phyloP scores from a whole-genome alignment of 225 moss, liverwort and hornwort genomes.

The Climacium dendroides region DNA sequence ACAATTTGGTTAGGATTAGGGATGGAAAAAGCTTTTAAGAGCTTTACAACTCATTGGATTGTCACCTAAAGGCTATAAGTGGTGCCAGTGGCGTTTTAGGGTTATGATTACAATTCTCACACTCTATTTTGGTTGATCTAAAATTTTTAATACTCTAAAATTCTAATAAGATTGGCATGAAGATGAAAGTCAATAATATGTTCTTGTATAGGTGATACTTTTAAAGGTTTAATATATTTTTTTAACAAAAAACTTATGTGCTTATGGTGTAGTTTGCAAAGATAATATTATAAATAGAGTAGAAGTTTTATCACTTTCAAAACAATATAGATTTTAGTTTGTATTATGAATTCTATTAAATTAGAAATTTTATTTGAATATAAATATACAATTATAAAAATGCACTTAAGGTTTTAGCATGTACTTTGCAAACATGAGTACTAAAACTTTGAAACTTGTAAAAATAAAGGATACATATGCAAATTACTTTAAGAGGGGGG shows the following conservation, averaged over 20 bases:
- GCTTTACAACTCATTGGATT: too few relatives aligned
- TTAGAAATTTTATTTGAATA: neutral
- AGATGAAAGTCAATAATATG: neutral
- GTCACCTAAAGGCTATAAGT: too few relatives aligned
- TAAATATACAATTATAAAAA: neutral
- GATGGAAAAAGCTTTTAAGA: too few relatives aligned
- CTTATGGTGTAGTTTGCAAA: neutral
- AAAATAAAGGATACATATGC: rapidly evolving
- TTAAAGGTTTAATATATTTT: neutral
- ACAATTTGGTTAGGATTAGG: neutral
- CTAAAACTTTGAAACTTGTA: neutral
- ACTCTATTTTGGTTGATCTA: neutral
- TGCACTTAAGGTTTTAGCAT: neutral
- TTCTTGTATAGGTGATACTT: neutral
- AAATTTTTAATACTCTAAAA: neutral
- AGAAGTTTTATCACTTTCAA: neutral
- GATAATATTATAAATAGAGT: neutral
- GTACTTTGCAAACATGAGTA: neutral
- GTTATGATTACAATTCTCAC: too few relatives aligned
- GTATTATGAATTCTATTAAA: neutral
- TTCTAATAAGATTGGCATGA: neutral
- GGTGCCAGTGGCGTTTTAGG: neutral
- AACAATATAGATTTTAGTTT: neutral
- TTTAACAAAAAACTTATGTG: neutral
- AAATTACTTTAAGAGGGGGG: rapidly evolving